Evolutionary conservation across 305 asterid species (phyloP), one percentile per base, ranked within the genome.

Genomic region (Euphrasia arctica): DNA sequence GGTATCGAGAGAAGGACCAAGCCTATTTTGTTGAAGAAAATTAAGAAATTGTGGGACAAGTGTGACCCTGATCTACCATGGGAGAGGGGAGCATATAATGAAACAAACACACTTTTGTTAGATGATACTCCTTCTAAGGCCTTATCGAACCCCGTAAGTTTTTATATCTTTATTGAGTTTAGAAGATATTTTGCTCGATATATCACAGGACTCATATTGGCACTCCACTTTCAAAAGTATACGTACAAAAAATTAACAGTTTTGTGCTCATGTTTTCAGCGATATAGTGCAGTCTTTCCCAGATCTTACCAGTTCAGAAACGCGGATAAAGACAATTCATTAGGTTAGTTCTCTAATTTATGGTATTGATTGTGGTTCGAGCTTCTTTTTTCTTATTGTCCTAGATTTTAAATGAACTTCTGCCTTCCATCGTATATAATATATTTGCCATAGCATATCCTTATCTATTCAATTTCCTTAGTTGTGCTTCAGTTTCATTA

Each of bases 71-170:
- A 65, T 81, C 90, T 89, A 55, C 98, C 97, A 9, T 91, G 98
- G 98, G 87, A 85, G 62, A 76, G 47, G 65, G 96, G 97, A 65
- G 85, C 75, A 27, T 89, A 74, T 74, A 81, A 89, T 62, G 95
- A 85, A 74, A 69, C 95, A 42, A 89, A 91, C 73, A 91, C 98
- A 3, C 86, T 91, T 71, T 69, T 91, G 77, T 66, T 91, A 69
- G 98, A 91, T 54, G 98, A 91, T 70, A 80, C 96, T 70, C 98
- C 98, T 7, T 77, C 77, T 72, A 89, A 91, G 73, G 91, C 98
- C 62, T 62, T 89, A 27, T 71, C 77, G 63, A 91, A 91, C 78
- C 98, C 97, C 6, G 98, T 92, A 85, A 83, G 88, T 74, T 75
- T 52, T 58, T 54, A 9, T 43, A 55, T 62, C 58, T 63, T 42